Conservation (phyloP, 2,329 filamentous ascomycete species). For the Elsinoe arachidis region DNA sequence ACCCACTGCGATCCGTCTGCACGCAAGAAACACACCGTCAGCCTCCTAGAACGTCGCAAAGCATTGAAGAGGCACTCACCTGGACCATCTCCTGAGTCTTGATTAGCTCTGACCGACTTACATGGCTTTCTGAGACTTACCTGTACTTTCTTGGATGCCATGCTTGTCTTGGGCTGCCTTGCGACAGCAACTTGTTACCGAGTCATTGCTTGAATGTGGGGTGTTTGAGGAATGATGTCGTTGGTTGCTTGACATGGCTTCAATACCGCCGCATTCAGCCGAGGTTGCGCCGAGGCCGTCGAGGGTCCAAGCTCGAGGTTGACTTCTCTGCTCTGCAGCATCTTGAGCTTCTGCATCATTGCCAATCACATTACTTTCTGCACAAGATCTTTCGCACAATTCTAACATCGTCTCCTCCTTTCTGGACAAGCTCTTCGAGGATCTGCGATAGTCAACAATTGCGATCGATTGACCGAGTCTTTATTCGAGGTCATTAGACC, state of each 20-base stretch:
- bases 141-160: slow-evolving; percentile 40
- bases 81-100: slow-evolving; percentile 87
- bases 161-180: slow-evolving; percentile 17
- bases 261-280: not conserved
- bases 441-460: no score
- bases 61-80: slow-evolving; percentile 67
- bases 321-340: not conserved
- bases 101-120: slow-evolving; percentile 20
- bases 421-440: no score
- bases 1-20: slow-evolving; percentile 31
- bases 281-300: slow-evolving; percentile 6
- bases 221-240: slow-evolving; percentile 1
- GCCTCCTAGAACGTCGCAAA: slow-evolving; percentile 1
- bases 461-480: no score
- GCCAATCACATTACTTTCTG: not conserved
- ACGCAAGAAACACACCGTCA: slow-evolving; percentile 12
- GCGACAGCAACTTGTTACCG: slow-evolving; percentile 9
- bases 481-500: no score
- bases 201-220: slow-evolving; percentile 5
- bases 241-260: slow-evolving; percentile 1
- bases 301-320: not conserved
- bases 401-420: no score
- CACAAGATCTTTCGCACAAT: no score
- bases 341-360: no score
- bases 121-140: slow-evolving; percentile 25